Percentiles rank a stretch among this genome's conserved stretches.
Conservation (phyloP, 23 red algal species). For the Pyropia yezoensis region DNA sequence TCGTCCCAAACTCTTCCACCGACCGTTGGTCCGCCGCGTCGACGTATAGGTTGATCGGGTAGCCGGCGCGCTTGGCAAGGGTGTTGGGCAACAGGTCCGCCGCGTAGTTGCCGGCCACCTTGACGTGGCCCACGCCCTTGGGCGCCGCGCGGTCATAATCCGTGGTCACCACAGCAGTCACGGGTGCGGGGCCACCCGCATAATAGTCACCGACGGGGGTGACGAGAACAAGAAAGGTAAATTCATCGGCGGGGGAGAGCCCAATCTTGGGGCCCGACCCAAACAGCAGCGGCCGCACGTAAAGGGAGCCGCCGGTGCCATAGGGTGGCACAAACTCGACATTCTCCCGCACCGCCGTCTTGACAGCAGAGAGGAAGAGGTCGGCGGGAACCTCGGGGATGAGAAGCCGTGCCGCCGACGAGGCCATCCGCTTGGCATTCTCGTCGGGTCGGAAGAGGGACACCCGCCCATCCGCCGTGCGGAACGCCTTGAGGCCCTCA, state of each 20-base stretch:
- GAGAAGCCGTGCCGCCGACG: conserved; percentile 48
- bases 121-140: conserved; percentile 82
- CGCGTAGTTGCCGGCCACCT: conserved; percentile 94
- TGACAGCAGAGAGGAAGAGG: conserved; percentile 70
- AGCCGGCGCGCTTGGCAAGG: conserved; percentile 63
- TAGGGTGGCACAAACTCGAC: conserved; percentile 82
- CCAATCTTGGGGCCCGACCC: conserved; percentile 86
- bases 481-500: conserved; percentile 95
- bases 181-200: conserved; percentile 78
- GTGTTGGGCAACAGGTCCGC: conserved; percentile 87
- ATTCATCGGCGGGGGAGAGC: conserved; percentile 80
- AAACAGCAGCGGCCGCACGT: conserved; percentile 87
- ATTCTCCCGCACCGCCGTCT: conserved; percentile 70
- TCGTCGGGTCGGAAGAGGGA: conserved; percentile 82
- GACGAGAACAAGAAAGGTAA: conserved; percentile 92
- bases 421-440: conserved; percentile 70
- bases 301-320: conserved; percentile 75
- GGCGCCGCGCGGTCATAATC: conserved; percentile 88
- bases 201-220: conserved; percentile 95
- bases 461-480: conserved; percentile 44
- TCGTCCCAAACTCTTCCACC: conserved; percentile 96
- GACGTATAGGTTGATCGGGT: conserved; percentile 93
- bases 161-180: conserved; percentile 72
- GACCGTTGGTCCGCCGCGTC: conserved; percentile 56
- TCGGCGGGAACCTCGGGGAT: conserved; percentile 70